Evolutionary conservation across 2,329 filamentous ascomycete genomes (phyloP), one percentile per base, ranked within the genome.

Genomic region (Stachybotrys chlorohalonatus): DNA sequence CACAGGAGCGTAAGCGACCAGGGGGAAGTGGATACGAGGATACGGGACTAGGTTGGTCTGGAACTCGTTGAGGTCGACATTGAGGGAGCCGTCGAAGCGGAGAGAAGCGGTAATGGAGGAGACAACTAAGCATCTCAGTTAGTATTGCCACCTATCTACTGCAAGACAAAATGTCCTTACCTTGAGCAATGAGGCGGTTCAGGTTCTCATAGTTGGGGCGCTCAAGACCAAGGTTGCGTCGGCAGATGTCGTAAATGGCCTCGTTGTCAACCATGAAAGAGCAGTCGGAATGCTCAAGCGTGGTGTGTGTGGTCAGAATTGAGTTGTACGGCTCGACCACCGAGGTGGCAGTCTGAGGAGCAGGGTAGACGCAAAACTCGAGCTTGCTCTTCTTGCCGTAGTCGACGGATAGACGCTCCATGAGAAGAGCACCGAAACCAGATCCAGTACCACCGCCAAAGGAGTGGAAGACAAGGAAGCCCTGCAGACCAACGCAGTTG

Each of bases 351-450:
- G 94, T 94, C 80, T 96, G 92, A 57, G 94, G 94, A 64, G 94
- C 92, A 69, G 94, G 94, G 81, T 99, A 99, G 70, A 99, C 92
- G 70, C 91, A 96, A 83, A 99, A 99, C 78, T 99, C 94, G 61
- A 99, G 85, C 87, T 99, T 99, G 84, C 89, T 95, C 87, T 99
- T 99, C 87, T 99, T 99, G 81, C 94, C 93, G 72, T 96, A 99
- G 79, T 99, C 94, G 69, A 96, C 90, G 42, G 94, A 97, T 59
- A 99, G 86, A 73, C 94, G 93, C 82, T 99, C 94, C 91, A 99
- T 95, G 67, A 99, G 82, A 64, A 99, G 86, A 68, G 94, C 94
- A 78, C 94, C 94, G 75, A 99, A 99, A 71, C 94, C 94, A 66
- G 94, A 99, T 68, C 94, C 94, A 66, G 94, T 99, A 81, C 94